Conservation (phyloP, 192 early-diverging fungal species). For the Backusella tarrabulga region DNA sequence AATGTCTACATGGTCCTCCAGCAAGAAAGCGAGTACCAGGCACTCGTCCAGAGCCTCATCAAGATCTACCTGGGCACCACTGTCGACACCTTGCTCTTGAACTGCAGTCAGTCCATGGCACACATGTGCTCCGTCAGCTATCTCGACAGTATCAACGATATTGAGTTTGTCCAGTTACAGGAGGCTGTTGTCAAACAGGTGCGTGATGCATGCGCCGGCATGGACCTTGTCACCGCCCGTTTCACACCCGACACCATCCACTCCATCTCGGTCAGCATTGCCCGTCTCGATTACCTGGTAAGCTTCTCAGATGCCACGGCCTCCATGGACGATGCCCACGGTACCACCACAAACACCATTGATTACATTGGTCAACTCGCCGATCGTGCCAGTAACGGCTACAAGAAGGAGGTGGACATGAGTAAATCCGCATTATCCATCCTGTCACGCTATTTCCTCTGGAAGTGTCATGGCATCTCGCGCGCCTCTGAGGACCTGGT, state of each 20-base stretch:
- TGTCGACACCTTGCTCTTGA: constrained; percentile 32
- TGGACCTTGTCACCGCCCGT: constrained; percentile 23
- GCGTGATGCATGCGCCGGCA: constrained; percentile 28
- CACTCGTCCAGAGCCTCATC: constrained; percentile 43
- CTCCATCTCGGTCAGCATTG: constrained; percentile 25
- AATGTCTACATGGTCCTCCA: constrained; percentile 47
- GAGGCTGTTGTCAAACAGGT: constrained; percentile 30
- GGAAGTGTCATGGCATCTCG: constrained; percentile 15
- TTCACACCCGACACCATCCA: constrained; percentile 23
- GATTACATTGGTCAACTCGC: constrained; percentile 7
- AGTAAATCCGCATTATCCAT: constrained; percentile 28
- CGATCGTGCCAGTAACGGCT: constrained; percentile 12
- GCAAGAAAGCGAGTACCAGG: constrained; percentile 44
- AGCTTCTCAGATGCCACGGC: constrained; percentile 21
- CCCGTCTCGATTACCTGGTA: constrained; percentile 28
- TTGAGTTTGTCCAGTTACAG: constrained; percentile 35
- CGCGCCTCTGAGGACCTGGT: background rate
- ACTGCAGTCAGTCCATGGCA: constrained; percentile 41
- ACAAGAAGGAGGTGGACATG: constrained; percentile 11
- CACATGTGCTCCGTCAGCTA: constrained; percentile 37
- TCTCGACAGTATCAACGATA: constrained; percentile 36
- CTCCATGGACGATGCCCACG: constrained; percentile 22
- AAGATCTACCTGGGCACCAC: constrained; percentile 45
- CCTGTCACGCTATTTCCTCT: constrained; percentile 37
- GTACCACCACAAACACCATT: background rate